These are phyloP conservation scores for Zasmidium cellare DNA, from an alignment of 2,329 filamentous ascomycete species.

Conservation along the genomic window DNA sequence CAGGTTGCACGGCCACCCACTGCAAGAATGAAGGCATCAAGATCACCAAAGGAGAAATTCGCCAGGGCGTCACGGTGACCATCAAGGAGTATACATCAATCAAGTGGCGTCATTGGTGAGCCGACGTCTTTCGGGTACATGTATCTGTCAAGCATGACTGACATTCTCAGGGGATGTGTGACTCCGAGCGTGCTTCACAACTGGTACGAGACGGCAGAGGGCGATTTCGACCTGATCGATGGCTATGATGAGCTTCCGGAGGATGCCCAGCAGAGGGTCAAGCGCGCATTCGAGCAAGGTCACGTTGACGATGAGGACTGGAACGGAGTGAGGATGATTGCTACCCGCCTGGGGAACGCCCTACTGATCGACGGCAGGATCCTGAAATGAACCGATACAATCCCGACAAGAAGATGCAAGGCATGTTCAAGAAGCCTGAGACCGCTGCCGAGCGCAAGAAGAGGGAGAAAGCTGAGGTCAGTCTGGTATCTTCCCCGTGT, in stretches of 20 bases:
- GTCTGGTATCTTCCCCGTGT: no score
- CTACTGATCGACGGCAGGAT: slow-evolving; percentile 56
- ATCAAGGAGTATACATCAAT: slow-evolving; percentile 63
- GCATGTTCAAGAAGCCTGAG: slow-evolving; percentile 35
- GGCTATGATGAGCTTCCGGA: slow-evolving; percentile 75
- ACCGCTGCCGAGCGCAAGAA: slow-evolving; percentile 26
- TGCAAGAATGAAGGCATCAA: slow-evolving; percentile 73
- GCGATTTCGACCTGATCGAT: slow-evolving; percentile 69
- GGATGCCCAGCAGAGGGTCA: slow-evolving; percentile 72
- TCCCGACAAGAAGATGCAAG: slow-evolving; percentile 30
- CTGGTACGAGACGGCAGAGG: slow-evolving; percentile 58
- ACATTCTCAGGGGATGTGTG: slow-evolving; percentile 72
- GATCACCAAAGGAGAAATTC: slow-evolving; percentile 75
- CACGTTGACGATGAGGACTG: slow-evolving; percentile 85
- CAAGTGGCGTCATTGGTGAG: slow-evolving; percentile 85
- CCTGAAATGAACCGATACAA: slow-evolving; percentile 73
- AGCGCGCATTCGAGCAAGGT: slow-evolving; percentile 69
- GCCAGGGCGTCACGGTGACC: slow-evolving; percentile 72
- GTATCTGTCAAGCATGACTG: background rate
- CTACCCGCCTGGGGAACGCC: slow-evolving; percentile 8
- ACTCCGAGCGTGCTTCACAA: slow-evolving; percentile 73
- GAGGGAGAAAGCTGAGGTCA: slow-evolving; percentile 24
- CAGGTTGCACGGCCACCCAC: slow-evolving; percentile 69
- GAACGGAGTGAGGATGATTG: slow-evolving; percentile 69
- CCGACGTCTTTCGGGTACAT: background rate